Base-by-base conservation (phyloP, 768 basidiomycete species). In the Lentinula edodes region DNA sequence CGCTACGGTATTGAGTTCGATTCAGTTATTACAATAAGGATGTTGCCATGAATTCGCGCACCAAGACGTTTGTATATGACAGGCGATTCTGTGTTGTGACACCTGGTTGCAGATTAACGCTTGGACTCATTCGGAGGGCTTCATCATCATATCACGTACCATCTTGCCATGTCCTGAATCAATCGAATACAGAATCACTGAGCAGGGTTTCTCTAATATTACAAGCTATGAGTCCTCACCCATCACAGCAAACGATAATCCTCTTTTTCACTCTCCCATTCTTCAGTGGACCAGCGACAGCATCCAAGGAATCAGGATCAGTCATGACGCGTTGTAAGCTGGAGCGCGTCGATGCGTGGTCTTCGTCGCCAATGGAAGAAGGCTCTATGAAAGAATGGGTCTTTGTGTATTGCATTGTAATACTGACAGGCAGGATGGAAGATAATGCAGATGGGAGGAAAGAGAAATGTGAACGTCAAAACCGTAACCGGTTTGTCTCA, bases 171-270 rank as follows among this genome's bases (percentile, higher is more conserved):
- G 88, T 90, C 46, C 88, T 90, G 54, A 32, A 43, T 8, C 16
- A 41, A n/a, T 4, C 20, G 28, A 28, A 28, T 9, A 15, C 3
- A 39, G n/a, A 8, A 6, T 20, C 16, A 38, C 9, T 48, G 13
- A 50, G 34, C 32, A 36, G 15, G 38, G 15, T 51, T 6, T 36
- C 16, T 36, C 56, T n/a, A 65, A 16, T 61, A 20, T 46, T 2
- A 2, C 28, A 55, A 55, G 39, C 13, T 16, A 28, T 42, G 16
- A 13, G 41, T 46, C 70, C 82, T 66, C 62, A 86, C 89, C 89
- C 89, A 67, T 91, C 89, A 64, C 89, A 91, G 65, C 88, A 90
- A 41, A 91, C 78, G 34, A 89, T 77, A 52, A 91, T 82, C 58
- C 89, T 77, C 67, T 89, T 89, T 62, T 74, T 78, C 3, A 73